Evolutionary conservation across 306 rosid genomes (phyloP).

Genomic region (Prunus persica): DNA sequence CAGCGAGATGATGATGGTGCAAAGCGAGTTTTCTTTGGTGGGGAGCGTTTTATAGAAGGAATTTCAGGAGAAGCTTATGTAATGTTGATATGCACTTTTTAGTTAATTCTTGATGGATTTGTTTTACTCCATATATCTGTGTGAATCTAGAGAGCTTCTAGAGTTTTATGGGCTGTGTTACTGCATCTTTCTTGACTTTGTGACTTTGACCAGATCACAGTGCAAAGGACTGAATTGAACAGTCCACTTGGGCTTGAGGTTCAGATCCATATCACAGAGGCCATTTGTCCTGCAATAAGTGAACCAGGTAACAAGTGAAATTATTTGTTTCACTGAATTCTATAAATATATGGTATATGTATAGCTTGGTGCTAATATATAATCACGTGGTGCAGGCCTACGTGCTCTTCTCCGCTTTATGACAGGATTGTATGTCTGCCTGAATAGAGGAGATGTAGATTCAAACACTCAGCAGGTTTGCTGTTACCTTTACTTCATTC

Average conservation of each 20-base stretch:
- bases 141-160: not conserved
- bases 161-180: slow-evolving; percentile 16
- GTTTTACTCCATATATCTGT: not conserved
- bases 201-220: slow-evolving; percentile 57
- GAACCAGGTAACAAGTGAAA: slow-evolving; percentile 62
- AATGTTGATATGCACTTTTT: slow-evolving; percentile 31
- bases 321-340: slow-evolving; percentile 18
- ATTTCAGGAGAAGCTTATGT: slow-evolving; percentile 90
- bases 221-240: slow-evolving; percentile 83
- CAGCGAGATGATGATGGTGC: slow-evolving; percentile 90
- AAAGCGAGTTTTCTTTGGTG: slow-evolving; percentile 90
- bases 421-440: slow-evolving; percentile 85
- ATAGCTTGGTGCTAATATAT: slow-evolving; percentile 22
- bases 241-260: slow-evolving; percentile 96
- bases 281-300: slow-evolving; percentile 87
- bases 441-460: slow-evolving; percentile 84
- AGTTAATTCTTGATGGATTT: slow-evolving; percentile 15
- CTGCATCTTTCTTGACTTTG: slow-evolving; percentile 30
- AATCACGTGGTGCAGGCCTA: slow-evolving; percentile 52
- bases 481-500: slow-evolving; percentile 23
- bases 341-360: slow-evolving; percentile 3
- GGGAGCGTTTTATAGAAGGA: slow-evolving; percentile 90
- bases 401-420: slow-evolving; percentile 91
- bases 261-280: slow-evolving; percentile 81
- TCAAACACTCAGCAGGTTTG: slow-evolving; percentile 67